These are phyloP conservation scores for Urostyla sp. DNA, from an alignment of 73 alveolate species.

Conservation along the genomic window DNA sequence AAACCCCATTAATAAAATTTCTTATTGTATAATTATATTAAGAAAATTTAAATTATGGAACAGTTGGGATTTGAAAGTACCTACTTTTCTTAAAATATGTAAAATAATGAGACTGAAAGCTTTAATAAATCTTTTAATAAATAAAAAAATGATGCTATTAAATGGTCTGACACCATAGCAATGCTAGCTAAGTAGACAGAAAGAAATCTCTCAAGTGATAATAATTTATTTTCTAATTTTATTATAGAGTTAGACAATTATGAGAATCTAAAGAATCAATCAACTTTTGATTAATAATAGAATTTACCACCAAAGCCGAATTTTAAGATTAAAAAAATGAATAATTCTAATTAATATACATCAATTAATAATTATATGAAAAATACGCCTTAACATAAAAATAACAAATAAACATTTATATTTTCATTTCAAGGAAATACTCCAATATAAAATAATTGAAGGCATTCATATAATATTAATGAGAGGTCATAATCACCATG, in stretches of 20 bases:
- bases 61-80: no score
- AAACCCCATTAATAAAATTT: no score
- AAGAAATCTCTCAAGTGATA: conserved; percentile 29
- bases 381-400: neutral
- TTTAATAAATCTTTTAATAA: no score
- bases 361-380: conserved; percentile 34
- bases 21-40: no score
- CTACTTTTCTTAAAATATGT: no score
- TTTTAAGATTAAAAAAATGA: neutral
- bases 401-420: neutral
- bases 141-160: no score
- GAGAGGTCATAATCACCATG: no score
- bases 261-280: conserved; percentile 25
- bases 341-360: neutral
- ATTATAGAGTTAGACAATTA: conserved; percentile 19
- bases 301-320: neutral
- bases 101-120: no score
- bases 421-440: conserved; percentile 47
- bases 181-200: conserved; percentile 32
- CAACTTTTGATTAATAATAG: neutral
- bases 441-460: conserved; percentile 23
- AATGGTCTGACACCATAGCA: conserved; percentile 49
- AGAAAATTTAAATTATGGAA: no score
- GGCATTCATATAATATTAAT: no score
- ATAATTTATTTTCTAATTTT: neutral